These are phyloP conservation scores for Fomitopsis pinicola DNA, from an alignment of 1,284 basidiomycete species.

Conservation along the genomic window DNA sequence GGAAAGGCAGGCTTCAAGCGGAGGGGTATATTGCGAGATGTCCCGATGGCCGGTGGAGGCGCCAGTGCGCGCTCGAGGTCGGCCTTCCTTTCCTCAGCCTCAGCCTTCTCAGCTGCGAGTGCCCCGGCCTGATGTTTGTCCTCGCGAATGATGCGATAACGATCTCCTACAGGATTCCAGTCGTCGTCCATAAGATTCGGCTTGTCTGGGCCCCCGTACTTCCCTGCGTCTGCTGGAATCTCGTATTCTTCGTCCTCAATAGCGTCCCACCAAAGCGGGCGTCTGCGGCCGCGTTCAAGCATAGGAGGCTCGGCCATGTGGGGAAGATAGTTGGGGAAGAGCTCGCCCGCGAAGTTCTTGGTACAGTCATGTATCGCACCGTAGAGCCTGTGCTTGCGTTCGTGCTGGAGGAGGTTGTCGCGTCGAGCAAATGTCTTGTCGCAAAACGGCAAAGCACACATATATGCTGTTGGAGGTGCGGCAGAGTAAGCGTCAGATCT, in stretches of 20 bases:
- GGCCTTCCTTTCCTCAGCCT: background rate
- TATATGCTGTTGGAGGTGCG: conserved; percentile 1
- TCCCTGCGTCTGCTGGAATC: background rate
- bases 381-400: conserved; percentile 12
- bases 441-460: conserved; percentile 15
- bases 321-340: conserved; percentile 1
- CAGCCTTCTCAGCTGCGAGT: background rate
- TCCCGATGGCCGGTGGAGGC: background rate
- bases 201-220: background rate
- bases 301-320: background rate
- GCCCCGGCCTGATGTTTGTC: background rate
- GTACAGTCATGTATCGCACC: conserved; percentile 18
- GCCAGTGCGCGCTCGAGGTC: background rate
- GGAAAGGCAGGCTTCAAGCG: background rate
- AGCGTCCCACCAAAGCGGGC: too few relatives aligned
- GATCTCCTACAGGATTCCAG: background rate
- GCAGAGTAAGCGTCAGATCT: background rate
- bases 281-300: background rate
- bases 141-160: background rate
- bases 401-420: conserved; percentile 16
- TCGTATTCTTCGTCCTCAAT: background rate
- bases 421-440: conserved; percentile 9
- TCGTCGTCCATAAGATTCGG: background rate
- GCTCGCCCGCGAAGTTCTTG: conserved; percentile 8
- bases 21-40: background rate